Conservation (phyloP, 2,329 filamentous ascomycete species). For the Aspergillus tamarii region DNA sequence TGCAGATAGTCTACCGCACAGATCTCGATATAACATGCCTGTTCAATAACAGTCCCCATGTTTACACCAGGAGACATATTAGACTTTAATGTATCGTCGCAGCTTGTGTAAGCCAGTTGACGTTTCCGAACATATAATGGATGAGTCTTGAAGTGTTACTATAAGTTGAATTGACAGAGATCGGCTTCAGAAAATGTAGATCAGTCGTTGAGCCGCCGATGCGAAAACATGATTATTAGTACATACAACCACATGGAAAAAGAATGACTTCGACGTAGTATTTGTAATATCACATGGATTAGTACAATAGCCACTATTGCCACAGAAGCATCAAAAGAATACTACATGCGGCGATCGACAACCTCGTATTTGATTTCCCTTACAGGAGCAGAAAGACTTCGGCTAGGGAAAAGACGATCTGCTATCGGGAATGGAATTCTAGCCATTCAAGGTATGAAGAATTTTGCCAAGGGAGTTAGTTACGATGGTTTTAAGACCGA, state of each 20-base stretch:
- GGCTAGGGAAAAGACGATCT: neutral
- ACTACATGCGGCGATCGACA: neutral
- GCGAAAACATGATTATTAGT: no score
- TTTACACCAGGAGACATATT: no score
- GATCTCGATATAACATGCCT: no score
- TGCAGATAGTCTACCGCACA: neutral
- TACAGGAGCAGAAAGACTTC: neutral
- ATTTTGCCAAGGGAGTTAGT: neutral
- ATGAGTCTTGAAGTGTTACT: neutral
- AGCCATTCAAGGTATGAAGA: neutral
- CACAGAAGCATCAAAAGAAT: neutral
- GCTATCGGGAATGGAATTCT: neutral
- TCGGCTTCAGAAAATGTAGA: neutral
- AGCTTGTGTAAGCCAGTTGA: neutral
- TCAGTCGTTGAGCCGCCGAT: neutral
- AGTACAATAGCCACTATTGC: neutral
- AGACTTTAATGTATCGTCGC: no score
- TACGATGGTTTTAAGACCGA: neutral
- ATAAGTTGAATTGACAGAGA: neutral
- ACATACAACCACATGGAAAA: no score
- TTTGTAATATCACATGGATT: neutral
- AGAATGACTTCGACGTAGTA: no score
- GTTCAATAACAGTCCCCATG: no score
- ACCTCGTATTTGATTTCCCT: neutral
- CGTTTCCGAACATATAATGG: neutral